Percentiles rank a stretch among this genome's conserved stretches.
These are phyloP conservation scores for Silene uniflora DNA, from an alignment of 148 eudicot species.

Conservation along the genomic window DNA sequence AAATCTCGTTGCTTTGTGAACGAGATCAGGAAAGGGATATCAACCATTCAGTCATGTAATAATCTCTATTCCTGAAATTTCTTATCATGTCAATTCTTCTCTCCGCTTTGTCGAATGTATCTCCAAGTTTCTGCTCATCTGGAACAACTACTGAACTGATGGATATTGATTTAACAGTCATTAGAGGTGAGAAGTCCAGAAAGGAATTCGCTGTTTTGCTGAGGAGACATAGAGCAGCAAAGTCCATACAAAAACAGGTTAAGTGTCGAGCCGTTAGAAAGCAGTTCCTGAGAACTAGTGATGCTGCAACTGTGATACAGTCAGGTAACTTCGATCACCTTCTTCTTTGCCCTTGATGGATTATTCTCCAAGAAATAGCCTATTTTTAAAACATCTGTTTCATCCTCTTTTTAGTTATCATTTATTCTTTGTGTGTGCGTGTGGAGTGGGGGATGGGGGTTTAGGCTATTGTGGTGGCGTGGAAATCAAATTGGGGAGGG, in stretches of 20 bases:
- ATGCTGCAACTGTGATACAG: constrained; percentile 64
- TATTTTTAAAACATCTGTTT: no score
- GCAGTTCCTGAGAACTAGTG: constrained; percentile 35
- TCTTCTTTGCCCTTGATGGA: neutral
- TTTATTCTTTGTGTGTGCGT: no score
- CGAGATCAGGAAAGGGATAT: constrained; percentile 53
- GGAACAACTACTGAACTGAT: neutral
- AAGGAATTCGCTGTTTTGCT: constrained; percentile 65
- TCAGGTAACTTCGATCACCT: constrained; percentile 45
- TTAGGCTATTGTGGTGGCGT: no score
- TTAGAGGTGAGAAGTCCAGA: constrained; percentile 82
- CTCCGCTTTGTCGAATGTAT: constrained; percentile 5
- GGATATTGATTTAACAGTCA: constrained; percentile 42
- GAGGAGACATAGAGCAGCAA: constrained; percentile 73
- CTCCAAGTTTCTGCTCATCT: neutral
- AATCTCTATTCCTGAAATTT: constrained; percentile 13
- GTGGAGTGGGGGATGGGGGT: no score
- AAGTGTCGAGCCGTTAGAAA: constrained; percentile 48
- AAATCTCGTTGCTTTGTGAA: constrained; percentile 63
- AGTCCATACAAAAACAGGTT: constrained; percentile 58
- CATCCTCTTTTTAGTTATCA: no score
- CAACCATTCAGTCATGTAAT: constrained; percentile 80
- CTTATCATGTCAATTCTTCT: neutral
- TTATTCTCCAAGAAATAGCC: neutral
- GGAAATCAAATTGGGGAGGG: no score